Percentiles rank a stretch among this genome's conserved stretches.
phyloP scores from a whole-genome alignment of 768 basidiomycete species.

The Leccinum uliginosum region DNA sequence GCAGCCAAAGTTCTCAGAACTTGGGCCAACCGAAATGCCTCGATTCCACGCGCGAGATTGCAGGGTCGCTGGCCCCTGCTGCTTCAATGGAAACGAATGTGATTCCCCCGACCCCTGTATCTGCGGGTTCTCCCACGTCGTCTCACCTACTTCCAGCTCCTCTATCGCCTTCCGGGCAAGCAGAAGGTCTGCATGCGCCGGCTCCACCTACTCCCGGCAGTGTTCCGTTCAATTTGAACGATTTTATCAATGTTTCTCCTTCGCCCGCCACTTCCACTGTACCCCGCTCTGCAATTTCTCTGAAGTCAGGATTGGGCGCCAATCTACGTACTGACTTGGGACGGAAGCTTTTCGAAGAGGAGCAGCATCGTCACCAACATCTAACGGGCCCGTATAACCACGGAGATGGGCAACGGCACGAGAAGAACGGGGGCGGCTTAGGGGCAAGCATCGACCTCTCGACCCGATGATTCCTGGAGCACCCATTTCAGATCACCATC shows the following conservation, averaged over 20 bases:
- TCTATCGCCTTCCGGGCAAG: slow-evolving; percentile 21
- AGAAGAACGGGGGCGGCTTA: slow-evolving; percentile 22
- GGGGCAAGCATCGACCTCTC: slow-evolving; percentile 32
- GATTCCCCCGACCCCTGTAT: slow-evolving; percentile 33
- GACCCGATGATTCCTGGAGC: slow-evolving; percentile 17
- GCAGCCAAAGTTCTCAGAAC: slow-evolving; percentile 25
- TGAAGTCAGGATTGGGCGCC: slow-evolving; percentile 37
- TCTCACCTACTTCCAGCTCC: slow-evolving; percentile 25
- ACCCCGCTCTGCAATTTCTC: slow-evolving; percentile 29
- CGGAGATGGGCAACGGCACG: slow-evolving; percentile 23
- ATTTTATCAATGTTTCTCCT: slow-evolving; percentile 72
- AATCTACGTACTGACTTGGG: slow-evolving; percentile 62
- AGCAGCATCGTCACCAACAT: slow-evolving; percentile 46
- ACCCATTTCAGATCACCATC: slow-evolving; percentile 6
- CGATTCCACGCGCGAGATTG: slow-evolving; percentile 13
- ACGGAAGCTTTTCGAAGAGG: slow-evolving; percentile 66
- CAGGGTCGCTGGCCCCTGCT: slow-evolving; percentile 21
- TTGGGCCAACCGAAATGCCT: slow-evolving; percentile 14
- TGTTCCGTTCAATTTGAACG: slow-evolving; percentile 58
- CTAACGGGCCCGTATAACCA: slow-evolving; percentile 10
- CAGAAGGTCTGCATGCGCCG: slow-evolving; percentile 27
- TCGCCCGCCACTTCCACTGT: slow-evolving; percentile 44
- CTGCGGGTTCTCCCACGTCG: slow-evolving; percentile 19
- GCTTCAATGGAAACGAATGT: slow-evolving; percentile 30
- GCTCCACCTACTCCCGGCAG: slow-evolving; percentile 34